Conservation (phyloP, 768 basidiomycete species). For the Boletales sp. region DNA sequence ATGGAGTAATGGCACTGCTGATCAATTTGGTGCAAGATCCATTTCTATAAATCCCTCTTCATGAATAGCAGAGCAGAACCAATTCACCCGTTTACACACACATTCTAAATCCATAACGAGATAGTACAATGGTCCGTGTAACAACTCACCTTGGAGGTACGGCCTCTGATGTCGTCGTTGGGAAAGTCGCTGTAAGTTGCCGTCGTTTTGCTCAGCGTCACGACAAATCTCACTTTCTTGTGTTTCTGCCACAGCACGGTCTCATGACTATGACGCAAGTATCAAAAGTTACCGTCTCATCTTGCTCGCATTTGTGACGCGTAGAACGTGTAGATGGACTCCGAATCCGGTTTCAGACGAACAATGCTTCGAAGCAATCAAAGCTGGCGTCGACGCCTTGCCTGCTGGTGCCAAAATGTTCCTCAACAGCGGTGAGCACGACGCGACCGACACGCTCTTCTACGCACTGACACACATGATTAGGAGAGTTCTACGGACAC, state of each 20-base stretch:
- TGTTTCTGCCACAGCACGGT: background rate
- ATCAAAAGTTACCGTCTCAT: background rate
- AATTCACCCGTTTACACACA: too few relatives aligned
- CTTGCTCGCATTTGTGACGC: background rate
- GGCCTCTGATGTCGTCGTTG: constrained; percentile 34
- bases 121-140: constrained; percentile 25
- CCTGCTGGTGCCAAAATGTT: constrained; percentile 45
- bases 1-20: too few relatives aligned
- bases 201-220: background rate
- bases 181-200: constrained; percentile 35
- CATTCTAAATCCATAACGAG: background rate
- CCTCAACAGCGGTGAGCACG: constrained; percentile 46
- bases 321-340: background rate
- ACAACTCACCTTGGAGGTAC: constrained; percentile 38
- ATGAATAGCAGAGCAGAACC: too few relatives aligned
- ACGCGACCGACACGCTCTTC: background rate
- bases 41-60: too few relatives aligned
- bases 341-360: background rate
- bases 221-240: background rate
- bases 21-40: too few relatives aligned
- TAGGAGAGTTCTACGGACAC: constrained; percentile 57
- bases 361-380: constrained; percentile 43
- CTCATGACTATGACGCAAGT: constrained; percentile 41
- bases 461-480: background rate
- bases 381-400: constrained; percentile 40